Conservation (phyloP, 2,329 filamentous ascomycete species). For the Fusarium musae region DNA sequence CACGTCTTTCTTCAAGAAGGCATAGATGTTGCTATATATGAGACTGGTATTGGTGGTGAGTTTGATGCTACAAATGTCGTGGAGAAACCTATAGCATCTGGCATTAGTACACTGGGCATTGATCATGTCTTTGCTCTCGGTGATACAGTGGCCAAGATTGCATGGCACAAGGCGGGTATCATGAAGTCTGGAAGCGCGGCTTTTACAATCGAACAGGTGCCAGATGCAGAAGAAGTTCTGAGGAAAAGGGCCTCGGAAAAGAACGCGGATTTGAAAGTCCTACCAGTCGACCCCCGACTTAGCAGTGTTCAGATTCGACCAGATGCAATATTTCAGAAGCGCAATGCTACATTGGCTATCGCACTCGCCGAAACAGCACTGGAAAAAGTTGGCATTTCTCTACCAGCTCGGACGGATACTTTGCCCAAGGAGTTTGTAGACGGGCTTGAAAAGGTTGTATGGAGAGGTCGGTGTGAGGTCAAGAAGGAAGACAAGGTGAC, state of each 20-base stretch:
- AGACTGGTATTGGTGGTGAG: slow-evolving; percentile 75
- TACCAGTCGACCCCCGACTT: slow-evolving; percentile 60
- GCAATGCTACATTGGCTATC: slow-evolving; percentile 65
- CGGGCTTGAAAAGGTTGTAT: slow-evolving; percentile 79
- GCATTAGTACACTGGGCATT: slow-evolving; percentile 74
- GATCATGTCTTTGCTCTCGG: slow-evolving; percentile 75
- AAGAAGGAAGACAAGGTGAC: slow-evolving; percentile 66
- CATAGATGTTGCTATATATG: slow-evolving; percentile 71
- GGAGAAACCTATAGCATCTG: slow-evolving; percentile 65
- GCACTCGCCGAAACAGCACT: slow-evolving; percentile 63
- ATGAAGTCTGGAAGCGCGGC: slow-evolving; percentile 70
- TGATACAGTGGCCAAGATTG: slow-evolving; percentile 71
- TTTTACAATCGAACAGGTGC: slow-evolving; percentile 66
- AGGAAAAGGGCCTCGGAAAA: slow-evolving; percentile 64
- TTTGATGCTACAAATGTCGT: slow-evolving; percentile 77
- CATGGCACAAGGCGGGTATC: slow-evolving; percentile 80
- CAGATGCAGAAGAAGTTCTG: slow-evolving; percentile 59
- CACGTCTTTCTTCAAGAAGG: slow-evolving; percentile 73
- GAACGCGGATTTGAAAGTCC: slow-evolving; percentile 57
- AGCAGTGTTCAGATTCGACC: slow-evolving; percentile 60
- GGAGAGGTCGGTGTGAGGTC: slow-evolving; percentile 81
- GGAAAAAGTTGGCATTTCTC: slow-evolving; percentile 54
- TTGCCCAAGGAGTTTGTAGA: slow-evolving; percentile 74
- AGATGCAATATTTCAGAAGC: slow-evolving; percentile 67
- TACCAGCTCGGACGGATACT: slow-evolving; percentile 38